These are phyloP conservation scores for Xerocomus brunneocitrinus DNA, from an alignment of 768 basidiomycete genomes.

Conservation along the genomic window DNA sequence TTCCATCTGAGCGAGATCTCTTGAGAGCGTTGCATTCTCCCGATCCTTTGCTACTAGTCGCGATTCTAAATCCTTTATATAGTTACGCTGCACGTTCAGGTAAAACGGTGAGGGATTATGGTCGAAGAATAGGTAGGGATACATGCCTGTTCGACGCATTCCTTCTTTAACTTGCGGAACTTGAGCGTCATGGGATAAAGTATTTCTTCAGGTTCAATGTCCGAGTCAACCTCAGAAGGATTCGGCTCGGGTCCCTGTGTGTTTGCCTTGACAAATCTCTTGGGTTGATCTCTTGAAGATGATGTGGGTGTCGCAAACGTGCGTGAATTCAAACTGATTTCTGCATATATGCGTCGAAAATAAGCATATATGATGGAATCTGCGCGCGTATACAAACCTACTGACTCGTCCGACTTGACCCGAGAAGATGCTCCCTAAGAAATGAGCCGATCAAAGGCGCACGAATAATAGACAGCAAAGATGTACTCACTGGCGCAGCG, in stretches of 20 bases:
- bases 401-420: conserved; percentile 5
- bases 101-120: background rate
- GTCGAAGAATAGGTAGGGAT: background rate
- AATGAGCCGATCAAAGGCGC: background rate
- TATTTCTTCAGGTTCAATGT: background rate
- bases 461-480: background rate
- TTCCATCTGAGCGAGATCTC: conserved; percentile 12
- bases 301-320: background rate
- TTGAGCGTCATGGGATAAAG: conserved; percentile 3
- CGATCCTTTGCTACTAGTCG: conserved; percentile 15
- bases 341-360: conserved; percentile 12
- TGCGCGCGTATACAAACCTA: conserved; percentile 24
- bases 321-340: conserved; percentile 4
- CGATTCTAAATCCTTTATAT: conserved; percentile 18
- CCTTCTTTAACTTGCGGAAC: conserved; percentile 5
- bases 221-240: background rate
- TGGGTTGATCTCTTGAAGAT: conserved; percentile 7
- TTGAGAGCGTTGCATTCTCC: conserved; percentile 10
- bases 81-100: conserved; percentile 12
- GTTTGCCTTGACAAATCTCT: background rate
- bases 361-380: background rate
- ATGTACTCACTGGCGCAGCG: conserved; percentile 5
- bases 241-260: conserved; percentile 6
- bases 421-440: conserved; percentile 10
- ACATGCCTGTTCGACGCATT: conserved; percentile 13